Percentiles rank a stretch among this genome's conserved stretches.
Evolutionary conservation across 2,329 filamentous ascomycete species (phyloP).

Genomic region (Fusarium setosum): DNA sequence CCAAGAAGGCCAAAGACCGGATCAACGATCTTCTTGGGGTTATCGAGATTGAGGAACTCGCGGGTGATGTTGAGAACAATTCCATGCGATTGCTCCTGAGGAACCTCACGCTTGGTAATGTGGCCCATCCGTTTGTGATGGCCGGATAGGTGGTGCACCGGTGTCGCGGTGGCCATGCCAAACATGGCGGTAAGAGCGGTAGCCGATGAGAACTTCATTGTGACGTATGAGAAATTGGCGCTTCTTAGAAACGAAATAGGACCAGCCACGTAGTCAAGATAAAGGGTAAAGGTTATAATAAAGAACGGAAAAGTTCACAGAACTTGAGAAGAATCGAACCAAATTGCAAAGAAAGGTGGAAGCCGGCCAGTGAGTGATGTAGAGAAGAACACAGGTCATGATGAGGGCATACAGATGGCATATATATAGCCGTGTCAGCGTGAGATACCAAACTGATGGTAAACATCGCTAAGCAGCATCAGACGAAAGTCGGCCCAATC

Average conservation of each 20-base stretch:
- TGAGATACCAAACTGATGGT: neutral
- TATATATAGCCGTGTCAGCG: too few species aligned
- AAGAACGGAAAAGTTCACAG: neutral
- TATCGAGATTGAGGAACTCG: constrained; percentile 57
- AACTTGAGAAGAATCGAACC: neutral
- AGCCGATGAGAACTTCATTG: constrained; percentile 28
- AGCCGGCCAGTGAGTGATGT: neutral
- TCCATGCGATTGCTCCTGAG: constrained; percentile 67
- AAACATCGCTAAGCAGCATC: neutral
- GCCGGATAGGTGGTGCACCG: constrained; percentile 2
- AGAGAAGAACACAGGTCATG: neutral
- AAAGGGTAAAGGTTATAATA: neutral
- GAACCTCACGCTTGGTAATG: constrained; percentile 56
- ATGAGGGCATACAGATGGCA: neutral
- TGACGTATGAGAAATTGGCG: neutral
- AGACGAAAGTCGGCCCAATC: neutral
- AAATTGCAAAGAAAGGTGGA: neutral
- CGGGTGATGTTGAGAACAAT: constrained; percentile 59
- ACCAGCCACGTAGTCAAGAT: neutral
- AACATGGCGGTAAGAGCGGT: constrained; percentile 15
- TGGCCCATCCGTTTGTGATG: neutral
- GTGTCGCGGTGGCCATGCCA: constrained; percentile 19
- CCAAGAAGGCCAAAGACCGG: constrained; percentile 61
- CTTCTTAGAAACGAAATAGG: too few species aligned
- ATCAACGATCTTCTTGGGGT: constrained; percentile 64